Base-by-base conservation (phyloP, 768 basidiomycete genomes). In the Auricularia sp. region DNA sequence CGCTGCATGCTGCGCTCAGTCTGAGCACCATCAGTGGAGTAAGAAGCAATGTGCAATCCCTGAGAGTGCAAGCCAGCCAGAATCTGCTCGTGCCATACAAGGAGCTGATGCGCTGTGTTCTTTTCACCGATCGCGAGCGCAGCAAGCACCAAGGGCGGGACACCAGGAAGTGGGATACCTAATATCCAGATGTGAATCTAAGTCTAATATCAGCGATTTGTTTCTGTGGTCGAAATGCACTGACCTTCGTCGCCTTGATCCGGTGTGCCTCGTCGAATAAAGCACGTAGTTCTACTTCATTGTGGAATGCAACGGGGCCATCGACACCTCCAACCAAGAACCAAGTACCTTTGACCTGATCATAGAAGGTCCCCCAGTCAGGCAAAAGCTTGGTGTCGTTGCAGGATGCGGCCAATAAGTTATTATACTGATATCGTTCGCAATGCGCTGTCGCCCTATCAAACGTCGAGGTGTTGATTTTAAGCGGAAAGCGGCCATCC, bases 171-270 rank as follows among this genome's bases (percentile, higher is more conserved):
- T 10, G 74, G 76, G 10, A 78, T 67, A 16, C 67, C 67, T 4
- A 77, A 42, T 36, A 61, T 66, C 73, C 73, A 79, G 5, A 79
- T 58, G 1, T 73, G 73, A 23, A 79, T 21, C 75, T 79, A 61
- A 21, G 21, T 6, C 33, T 58, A 34, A 43, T 43, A 43, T 43
- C 42, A 43, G 8, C 7, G 16, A 7, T 43, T 7, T 7, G 8
- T 16, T 7, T 7, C 42, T 7, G 8, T 16, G 16, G 16, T 7
- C 8, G 42, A 43, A 43, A 16, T 7, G 42, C 16, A 61, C 60
- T 18, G 43, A 69, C 70, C 67, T 70, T 70, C 10, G 67, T 62
- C 0, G 68, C 69, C 56, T 66, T 66, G 14, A 66, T 42, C 1
- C 65, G 60, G 33, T 64, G 62, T 0, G 67, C 67, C 6, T 68